Percentiles rank a stretch among this genome's conserved stretches.
Evolutionary conservation across 1,139 yeast species (phyloP).

Genomic region (Lodderomyces theae): DNA sequence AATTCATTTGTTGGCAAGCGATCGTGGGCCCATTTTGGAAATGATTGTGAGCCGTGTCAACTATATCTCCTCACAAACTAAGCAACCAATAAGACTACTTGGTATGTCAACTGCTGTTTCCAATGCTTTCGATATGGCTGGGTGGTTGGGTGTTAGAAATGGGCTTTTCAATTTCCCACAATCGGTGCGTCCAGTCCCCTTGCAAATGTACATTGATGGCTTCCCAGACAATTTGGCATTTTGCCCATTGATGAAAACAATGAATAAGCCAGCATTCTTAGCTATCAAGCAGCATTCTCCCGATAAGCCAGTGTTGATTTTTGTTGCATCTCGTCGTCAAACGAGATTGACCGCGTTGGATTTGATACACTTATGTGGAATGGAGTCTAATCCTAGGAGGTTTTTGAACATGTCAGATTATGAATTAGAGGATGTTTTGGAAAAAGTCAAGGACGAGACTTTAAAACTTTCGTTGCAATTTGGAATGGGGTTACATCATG

Average conservation of each 20-base stretch:
- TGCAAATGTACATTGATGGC: conserved; percentile 97
- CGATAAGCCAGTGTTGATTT: conserved; percentile 83
- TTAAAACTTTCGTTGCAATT: conserved; percentile 80
- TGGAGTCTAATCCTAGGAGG: conserved; percentile 89
- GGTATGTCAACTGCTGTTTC: conserved; percentile 99
- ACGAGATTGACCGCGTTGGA: conserved; percentile 94
- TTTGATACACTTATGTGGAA: conserved; percentile 88
- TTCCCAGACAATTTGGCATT: conserved; percentile 93
- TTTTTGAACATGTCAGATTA: conserved; percentile 75
- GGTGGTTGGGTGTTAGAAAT: conserved; percentile 89
- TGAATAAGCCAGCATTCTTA: conserved; percentile 97
- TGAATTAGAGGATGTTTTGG: conserved; percentile 64
- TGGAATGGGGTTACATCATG: conserved; percentile 97
- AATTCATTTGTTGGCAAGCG: conserved; percentile 93
- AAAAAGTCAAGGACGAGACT: conserved; percentile 84
- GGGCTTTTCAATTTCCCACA: conserved; percentile 93
- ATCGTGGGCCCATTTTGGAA: conserved; percentile 95
- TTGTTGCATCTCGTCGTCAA: conserved; percentile 96
- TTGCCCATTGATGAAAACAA: conserved; percentile 93
- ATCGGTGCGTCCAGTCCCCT: conserved; percentile 95
- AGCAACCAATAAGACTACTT: conserved; percentile 70
- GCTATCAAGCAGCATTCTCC: conserved; percentile 97
- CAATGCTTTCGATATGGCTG: conserved; percentile 96
- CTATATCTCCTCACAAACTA: conserved; percentile 75
- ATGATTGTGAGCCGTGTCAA: conserved; percentile 99